A percentile compares a stretch with the other conserved stretches of the same genome.
phyloP scores from a whole-genome alignment of 2,329 filamentous ascomycete species.

The Harringtonia lauricola region DNA sequence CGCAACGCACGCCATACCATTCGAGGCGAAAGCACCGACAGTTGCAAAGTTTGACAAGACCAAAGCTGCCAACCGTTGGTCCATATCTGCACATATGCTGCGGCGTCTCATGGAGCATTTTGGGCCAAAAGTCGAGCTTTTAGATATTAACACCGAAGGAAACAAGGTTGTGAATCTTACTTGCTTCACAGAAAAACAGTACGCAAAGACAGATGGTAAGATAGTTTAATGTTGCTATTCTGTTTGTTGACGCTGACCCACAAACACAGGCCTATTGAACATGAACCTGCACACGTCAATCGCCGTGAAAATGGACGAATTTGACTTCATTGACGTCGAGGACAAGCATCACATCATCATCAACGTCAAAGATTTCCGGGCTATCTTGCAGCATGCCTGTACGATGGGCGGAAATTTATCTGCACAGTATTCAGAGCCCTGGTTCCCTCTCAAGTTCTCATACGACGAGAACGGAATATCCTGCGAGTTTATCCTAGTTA shows the following conservation, averaged over 20 bases:
- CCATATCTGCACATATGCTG: conserved; percentile 58
- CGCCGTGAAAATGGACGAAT: conserved; percentile 64
- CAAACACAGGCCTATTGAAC: conserved; percentile 64
- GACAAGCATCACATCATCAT: conserved; percentile 70
- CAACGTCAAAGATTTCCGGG: conserved; percentile 73
- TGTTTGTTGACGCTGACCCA: too few species aligned
- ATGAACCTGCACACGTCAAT: conserved; percentile 75
- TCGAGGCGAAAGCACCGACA: conserved; percentile 62
- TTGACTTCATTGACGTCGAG: conserved; percentile 63
- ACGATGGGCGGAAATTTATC: conserved; percentile 55
- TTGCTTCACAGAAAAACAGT: conserved; percentile 66
- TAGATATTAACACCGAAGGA: conserved; percentile 66
- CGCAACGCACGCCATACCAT: conserved; percentile 66
- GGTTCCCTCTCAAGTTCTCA: conserved; percentile 59
- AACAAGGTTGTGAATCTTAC: conserved; percentile 66
- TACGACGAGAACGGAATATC: conserved; percentile 58
- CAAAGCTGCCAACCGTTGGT: conserved; percentile 59
- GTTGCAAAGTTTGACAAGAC: conserved; percentile 64
- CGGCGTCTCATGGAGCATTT: conserved; percentile 73
- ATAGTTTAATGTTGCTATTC: too few species aligned
- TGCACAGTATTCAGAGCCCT: conserved; percentile 60
- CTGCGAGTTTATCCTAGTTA: conserved; percentile 76
- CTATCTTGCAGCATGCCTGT: conserved; percentile 66
- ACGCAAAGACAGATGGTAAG: conserved; percentile 53
- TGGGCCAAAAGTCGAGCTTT: conserved; percentile 66